These are phyloP conservation scores for Nephelium lappaceum DNA, from an alignment of 345 rosid genomes.

Conservation along the genomic window DNA sequence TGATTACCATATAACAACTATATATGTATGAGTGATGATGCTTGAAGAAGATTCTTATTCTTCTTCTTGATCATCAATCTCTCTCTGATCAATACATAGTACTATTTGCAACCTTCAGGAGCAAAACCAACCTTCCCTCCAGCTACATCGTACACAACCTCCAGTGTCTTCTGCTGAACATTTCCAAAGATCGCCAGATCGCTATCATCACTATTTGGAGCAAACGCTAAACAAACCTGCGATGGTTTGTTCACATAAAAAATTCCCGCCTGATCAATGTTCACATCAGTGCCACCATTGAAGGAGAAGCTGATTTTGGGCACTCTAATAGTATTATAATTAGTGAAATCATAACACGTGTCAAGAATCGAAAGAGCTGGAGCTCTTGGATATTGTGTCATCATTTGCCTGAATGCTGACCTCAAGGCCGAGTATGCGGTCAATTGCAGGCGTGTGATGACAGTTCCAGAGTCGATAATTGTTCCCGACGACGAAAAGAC, in stretches of 20 bases:
- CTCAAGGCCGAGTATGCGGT: constrained; percentile 56
- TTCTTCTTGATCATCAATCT: too few relatives aligned
- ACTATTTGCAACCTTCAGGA: constrained; percentile 47
- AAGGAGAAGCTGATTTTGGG: constrained; percentile 61
- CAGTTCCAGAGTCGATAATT: constrained; percentile 89
- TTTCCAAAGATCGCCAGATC: constrained; percentile 68
- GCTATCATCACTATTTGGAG: constrained; percentile 55
- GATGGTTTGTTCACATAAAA: constrained; percentile 38
- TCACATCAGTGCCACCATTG: constrained; percentile 45
- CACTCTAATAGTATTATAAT: constrained; percentile 26
- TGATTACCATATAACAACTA: too few relatives aligned
- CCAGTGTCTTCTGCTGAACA: constrained; percentile 67
- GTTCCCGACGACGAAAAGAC: constrained; percentile 55
- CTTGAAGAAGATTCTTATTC: too few relatives aligned
- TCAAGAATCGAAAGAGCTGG: constrained; percentile 63
- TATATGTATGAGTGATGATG: too few relatives aligned
- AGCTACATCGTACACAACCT: constrained; percentile 73
- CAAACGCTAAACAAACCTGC: constrained; percentile 86
- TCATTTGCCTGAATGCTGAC: constrained; percentile 45
- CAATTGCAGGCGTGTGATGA: constrained; percentile 77
- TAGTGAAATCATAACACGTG: constrained; percentile 76
- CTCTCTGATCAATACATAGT: too few relatives aligned
- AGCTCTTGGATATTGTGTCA: constrained; percentile 61
- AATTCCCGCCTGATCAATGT: constrained; percentile 48
- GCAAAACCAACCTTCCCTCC: constrained; percentile 69